A percentile compares a stretch with the other conserved stretches of the same genome.
phyloP scores from a whole-genome alignment of 345 rosid species.

The Hevea brasiliensis region DNA sequence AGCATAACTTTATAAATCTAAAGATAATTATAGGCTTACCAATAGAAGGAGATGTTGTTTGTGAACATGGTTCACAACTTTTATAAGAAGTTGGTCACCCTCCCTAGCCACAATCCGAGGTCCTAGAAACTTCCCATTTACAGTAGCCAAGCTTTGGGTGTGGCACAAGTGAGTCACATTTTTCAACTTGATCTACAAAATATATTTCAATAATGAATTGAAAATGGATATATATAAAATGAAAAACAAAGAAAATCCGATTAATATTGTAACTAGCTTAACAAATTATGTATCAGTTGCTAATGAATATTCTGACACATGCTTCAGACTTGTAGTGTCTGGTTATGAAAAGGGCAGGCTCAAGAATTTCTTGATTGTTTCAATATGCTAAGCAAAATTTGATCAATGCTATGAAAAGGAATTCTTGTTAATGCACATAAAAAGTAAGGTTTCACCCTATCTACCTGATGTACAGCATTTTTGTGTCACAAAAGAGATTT shows the following conservation, averaged over 20 bases:
- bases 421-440: no score
- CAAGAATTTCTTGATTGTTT: no score
- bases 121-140: slow-evolving; percentile 22
- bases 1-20: background rate
- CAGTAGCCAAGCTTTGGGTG: slow-evolving; percentile 21
- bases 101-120: slow-evolving; percentile 24
- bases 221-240: no score
- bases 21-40: background rate
- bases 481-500: background rate
- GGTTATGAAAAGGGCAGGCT: slow-evolving; percentile 1
- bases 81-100: slow-evolving; percentile 16
- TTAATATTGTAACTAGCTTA: background rate
- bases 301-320: background rate
- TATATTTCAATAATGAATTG: background rate
- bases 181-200: slow-evolving; percentile 13
- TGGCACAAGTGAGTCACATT: slow-evolving; percentile 24
- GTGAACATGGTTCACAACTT: slow-evolving; percentile 20
- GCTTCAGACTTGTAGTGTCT: slow-evolving; percentile 21
- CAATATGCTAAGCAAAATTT: no score
- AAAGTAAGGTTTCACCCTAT: no score
- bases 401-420: no score
- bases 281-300: no score
- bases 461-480: no score
- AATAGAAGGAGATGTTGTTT: slow-evolving; percentile 21
- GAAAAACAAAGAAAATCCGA: background rate